Evolutionary conservation across 1,139 yeast genomes (phyloP).

Genomic region (Pichia cactophila): DNA sequence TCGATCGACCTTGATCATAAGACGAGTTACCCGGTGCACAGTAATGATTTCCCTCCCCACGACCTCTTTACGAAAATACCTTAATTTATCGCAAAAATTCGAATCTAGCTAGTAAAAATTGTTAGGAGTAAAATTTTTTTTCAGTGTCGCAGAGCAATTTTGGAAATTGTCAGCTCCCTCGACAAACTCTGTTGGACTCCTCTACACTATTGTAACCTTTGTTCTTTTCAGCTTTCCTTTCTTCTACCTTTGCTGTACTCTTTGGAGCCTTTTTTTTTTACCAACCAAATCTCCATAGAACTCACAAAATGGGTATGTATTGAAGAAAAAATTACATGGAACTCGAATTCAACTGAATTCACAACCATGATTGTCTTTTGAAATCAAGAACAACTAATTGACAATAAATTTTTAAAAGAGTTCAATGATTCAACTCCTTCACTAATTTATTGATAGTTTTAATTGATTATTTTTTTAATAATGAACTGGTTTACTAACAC

Average conservation of each 20-base stretch:
- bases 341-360: too few relatives aligned
- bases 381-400: too few relatives aligned
- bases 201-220: not conserved
- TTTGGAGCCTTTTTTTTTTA: not conserved
- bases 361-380: not conserved
- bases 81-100: not conserved
- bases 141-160: not conserved
- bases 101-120: not conserved
- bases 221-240: not conserved
- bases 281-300: constrained; percentile 9
- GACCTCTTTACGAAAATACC: not conserved
- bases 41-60: not conserved
- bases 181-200: not conserved
- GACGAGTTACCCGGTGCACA: too few relatives aligned
- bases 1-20: too few relatives aligned
- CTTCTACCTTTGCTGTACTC: not conserved
- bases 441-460: not conserved
- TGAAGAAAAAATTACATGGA: not conserved
- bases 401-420: too few relatives aligned
- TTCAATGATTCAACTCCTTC: too few relatives aligned
- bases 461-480: not conserved
- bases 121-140: not conserved
- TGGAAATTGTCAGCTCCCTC: not conserved
- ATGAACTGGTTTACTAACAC: not conserved
- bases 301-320: constrained; percentile 13